Conservation (phyloP, 129 eudicot genomes). For the Scalesia atractyloides region DNA sequence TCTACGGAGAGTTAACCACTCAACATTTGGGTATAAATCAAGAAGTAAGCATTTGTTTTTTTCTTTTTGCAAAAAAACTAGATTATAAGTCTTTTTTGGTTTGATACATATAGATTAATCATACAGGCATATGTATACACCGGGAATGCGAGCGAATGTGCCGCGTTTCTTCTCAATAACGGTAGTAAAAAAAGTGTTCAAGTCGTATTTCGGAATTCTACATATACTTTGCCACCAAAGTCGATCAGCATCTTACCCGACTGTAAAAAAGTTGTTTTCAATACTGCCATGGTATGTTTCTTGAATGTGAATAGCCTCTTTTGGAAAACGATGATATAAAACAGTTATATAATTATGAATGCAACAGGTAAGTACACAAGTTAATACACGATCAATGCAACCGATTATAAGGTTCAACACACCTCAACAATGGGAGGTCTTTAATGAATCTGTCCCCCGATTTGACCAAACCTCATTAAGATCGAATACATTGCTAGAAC, state of each 20-base stretch:
- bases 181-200: slow-evolving; percentile 15
- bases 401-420: slow-evolving; percentile 47
- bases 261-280: slow-evolving; percentile 67
- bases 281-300: slow-evolving; percentile 71
- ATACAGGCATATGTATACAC: slow-evolving; percentile 63
- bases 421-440: slow-evolving; percentile 54
- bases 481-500: slow-evolving; percentile 64
- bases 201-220: slow-evolving; percentile 47
- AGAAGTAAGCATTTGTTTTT: slow-evolving; percentile 41
- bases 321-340: neutral
- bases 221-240: slow-evolving; percentile 53
- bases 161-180: slow-evolving; percentile 69
- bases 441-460: slow-evolving; percentile 47
- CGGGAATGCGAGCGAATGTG: slow-evolving; percentile 52
- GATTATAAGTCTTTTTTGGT: neutral
- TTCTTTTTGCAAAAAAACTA: neutral
- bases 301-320: neutral
- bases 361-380: slow-evolving; percentile 63
- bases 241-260: slow-evolving; percentile 92
- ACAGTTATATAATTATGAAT: neutral
- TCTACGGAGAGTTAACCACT: slow-evolving; percentile 40
- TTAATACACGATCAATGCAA: slow-evolving; percentile 41
- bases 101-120: neutral
- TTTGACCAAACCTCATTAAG: slow-evolving; percentile 45
- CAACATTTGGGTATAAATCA: slow-evolving; percentile 47